Base-by-base conservation (phyloP, 257 asterid species). In the Capsicum rhomboideum region DNA sequence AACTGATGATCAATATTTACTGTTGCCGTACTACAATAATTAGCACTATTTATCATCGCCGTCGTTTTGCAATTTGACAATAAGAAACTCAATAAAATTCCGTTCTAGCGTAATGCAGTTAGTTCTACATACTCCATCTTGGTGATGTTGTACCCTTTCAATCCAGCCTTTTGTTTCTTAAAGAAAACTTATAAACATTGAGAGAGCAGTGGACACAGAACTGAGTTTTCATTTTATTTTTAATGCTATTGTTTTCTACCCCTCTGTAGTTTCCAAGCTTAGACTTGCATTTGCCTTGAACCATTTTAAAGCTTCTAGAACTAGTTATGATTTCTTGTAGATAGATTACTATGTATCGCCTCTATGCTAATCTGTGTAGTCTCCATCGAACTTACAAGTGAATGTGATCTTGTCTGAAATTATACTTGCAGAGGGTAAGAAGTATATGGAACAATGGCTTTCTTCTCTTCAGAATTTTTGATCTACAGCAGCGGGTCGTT, bases 361-460 rank as follows among this genome's bases (percentile, higher is more conserved):
- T 50, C 10, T 77, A 77, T 50, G 82, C 0, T 34, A 0, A 46
- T 50, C 9, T 50, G 4, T 77, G 17, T 50, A 26, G 28, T 50
- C 10, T 49, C 0, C 26, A 50, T 77, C 0, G 4, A 0, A 16
- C 81, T 0, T 75, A 75, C 0, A 2, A 50, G 9, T 10, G 18
- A 13, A 23, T 49, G 6, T 72, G 61, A 49, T 14, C 23, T 14
- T 74, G 34, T 49, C 80, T 74, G 14, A 74, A 49, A 0, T 75
- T 77, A 34, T 49, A 52, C 44, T 74, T 84, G 87, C 91, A 95
- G 99, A 91, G 74, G 91, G 97, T 26, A 94, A 85, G 88, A 91
- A 88, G 79, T 88, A 91, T 85, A 85, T 95, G 93, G 96, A 92
- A 86, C 93, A 89, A 87, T 95, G 97, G 97, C 93, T 95, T 80